A percentile compares a stretch with the other conserved stretches of the same genome.
These are phyloP conservation scores for Calonectria pauciramosa DNA, from an alignment of 2,329 filamentous ascomycete genomes.

Conservation along the genomic window DNA sequence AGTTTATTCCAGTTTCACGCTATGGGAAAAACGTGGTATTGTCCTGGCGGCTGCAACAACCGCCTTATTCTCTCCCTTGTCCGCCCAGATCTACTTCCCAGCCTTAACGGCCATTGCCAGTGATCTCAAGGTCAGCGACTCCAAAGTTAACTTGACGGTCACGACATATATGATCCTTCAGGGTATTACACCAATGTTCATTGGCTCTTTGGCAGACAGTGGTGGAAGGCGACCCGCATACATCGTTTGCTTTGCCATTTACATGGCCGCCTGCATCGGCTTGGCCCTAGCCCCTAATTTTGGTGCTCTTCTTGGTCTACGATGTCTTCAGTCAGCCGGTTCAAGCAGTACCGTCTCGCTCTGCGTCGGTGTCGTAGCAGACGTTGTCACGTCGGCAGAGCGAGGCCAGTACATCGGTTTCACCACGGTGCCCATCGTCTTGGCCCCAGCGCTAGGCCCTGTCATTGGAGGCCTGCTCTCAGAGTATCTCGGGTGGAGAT, in stretches of 20 bases:
- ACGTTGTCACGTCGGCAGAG: slow-evolving; percentile 73
- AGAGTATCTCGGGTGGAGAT: slow-evolving; percentile 70
- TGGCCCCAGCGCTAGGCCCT: slow-evolving; percentile 66
- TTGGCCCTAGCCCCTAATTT: slow-evolving; percentile 65
- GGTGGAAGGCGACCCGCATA: slow-evolving; percentile 68
- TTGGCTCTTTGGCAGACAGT: slow-evolving; percentile 69
- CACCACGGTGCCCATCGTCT: slow-evolving; percentile 61
- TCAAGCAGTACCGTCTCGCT: slow-evolving; percentile 73
- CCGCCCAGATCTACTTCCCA: slow-evolving; percentile 68
- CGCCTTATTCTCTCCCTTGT: slow-evolving; percentile 62
- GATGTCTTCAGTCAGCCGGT: slow-evolving; percentile 70
- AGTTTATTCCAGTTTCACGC: slow-evolving; percentile 55
- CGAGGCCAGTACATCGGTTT: slow-evolving; percentile 71
- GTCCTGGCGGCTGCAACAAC: slow-evolving; percentile 55
- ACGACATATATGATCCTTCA: slow-evolving; percentile 73
- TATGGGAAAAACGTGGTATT: slow-evolving; percentile 57
- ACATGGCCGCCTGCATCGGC: slow-evolving; percentile 67
- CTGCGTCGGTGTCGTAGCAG: slow-evolving; percentile 70
- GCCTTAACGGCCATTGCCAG: slow-evolving; percentile 63
- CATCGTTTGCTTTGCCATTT: slow-evolving; percentile 65
- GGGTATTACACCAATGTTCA: slow-evolving; percentile 69
- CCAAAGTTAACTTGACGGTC: slow-evolving; percentile 64
- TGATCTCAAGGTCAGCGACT: slow-evolving; percentile 59
- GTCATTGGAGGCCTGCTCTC: slow-evolving; percentile 71
- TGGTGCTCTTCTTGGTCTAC: slow-evolving; percentile 64